Base-by-base conservation (phyloP, 495 filamentous ascomycete genomes). In the Neurospora sublineolata region DNA sequence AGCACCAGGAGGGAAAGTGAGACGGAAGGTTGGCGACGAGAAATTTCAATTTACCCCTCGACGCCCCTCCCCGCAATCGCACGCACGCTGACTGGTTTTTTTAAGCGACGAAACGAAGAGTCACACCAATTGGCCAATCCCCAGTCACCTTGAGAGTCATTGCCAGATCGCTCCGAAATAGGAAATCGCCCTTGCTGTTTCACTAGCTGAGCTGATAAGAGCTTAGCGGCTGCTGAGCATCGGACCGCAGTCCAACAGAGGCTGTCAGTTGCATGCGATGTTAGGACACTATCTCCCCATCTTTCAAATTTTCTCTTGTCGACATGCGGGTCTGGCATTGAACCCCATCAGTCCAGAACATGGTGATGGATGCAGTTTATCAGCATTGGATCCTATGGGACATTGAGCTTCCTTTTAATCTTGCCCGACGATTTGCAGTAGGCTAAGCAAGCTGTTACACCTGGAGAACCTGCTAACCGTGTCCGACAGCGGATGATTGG, bases 21-120 rank as follows among this genome's bases (percentile, higher is more conserved):
- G 40, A 70, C 72, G 75, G 75, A 77, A 74, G 68, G 72, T 72
- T 73, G 72, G 76, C 76, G 73, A 42, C 70, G 69, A 68, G 11
- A 72, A 76, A 75, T 67, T 70, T 74, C 76, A 77, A 33, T 16
- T 64, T 64, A 33, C 27, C 27, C 52, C 27, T 64, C 52, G 52
- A 14, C 1, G 27, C 79, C 79, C 79, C 79, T 80, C 79, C 79
- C 79, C 79, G 77, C 78, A 76, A 72, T 79, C 64, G 38, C 69
- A 23, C 37, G 44, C 20, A 40, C 11, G n/a, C 41, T 52, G 37
- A 73, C 38, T 33, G 67, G 72, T 39, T 33, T 33, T n/a, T 33
- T 33, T 37, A 70, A 72, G 42, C 72, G 60, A 39, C 3, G 33
- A 33, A 33, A 33, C 4, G 23, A 27, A 36, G 18, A 18, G 18